These are phyloP conservation scores for Colletotrichum sp. DNA, from an alignment of 2,329 filamentous ascomycete species.

Conservation along the genomic window DNA sequence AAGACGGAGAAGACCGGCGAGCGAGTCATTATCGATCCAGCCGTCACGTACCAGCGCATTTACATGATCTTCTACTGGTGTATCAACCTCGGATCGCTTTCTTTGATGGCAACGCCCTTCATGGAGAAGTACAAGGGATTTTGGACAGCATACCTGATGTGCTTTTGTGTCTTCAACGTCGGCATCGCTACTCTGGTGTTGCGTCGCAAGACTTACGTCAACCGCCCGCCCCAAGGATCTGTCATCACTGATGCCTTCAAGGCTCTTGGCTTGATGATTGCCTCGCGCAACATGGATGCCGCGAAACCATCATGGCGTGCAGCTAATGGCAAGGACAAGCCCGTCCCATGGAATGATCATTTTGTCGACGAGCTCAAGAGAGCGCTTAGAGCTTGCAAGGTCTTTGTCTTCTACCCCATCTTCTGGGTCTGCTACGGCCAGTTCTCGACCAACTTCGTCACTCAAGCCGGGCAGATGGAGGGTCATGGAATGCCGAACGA, in stretches of 20 bases:
- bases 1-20: slow-evolving; percentile 54
- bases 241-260: slow-evolving; percentile 70
- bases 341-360: slow-evolving; percentile 68
- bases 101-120: slow-evolving; percentile 69
- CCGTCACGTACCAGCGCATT: slow-evolving; percentile 69
- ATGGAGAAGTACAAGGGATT: slow-evolving; percentile 73
- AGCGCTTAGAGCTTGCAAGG: slow-evolving; percentile 70
- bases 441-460: slow-evolving; percentile 70
- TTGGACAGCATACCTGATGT: slow-evolving; percentile 67
- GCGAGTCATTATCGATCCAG: slow-evolving; percentile 70
- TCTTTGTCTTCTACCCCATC: slow-evolving; percentile 70
- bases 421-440: slow-evolving; percentile 75
- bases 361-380: slow-evolving; percentile 78
- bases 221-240: slow-evolving; percentile 64
- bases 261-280: slow-evolving; percentile 44
- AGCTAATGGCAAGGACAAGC: slow-evolving; percentile 47
- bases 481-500: slow-evolving; percentile 74
- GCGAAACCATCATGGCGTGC: slow-evolving; percentile 71
- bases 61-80: slow-evolving; percentile 75
- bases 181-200: slow-evolving; percentile 47
- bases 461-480: slow-evolving; percentile 62
- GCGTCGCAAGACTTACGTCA: slow-evolving; percentile 48
- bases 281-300: slow-evolving; percentile 54
- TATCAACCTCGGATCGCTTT: slow-evolving; percentile 66
- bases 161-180: slow-evolving; percentile 62